These are phyloP conservation scores for Eucalyptus cloeziana DNA, from an alignment of 345 rosid genomes.

Conservation along the genomic window DNA sequence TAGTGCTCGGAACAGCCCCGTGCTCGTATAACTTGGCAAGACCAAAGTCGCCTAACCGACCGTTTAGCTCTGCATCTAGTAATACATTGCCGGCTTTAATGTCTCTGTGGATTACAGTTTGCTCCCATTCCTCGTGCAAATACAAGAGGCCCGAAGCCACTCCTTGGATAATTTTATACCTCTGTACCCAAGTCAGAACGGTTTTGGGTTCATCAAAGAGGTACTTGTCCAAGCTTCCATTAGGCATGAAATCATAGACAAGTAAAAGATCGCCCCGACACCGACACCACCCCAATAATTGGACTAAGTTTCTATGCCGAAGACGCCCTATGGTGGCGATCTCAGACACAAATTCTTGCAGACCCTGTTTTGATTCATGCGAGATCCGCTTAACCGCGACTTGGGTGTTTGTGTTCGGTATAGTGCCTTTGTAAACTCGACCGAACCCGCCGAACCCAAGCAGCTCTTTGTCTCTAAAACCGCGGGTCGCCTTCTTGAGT, in stretches of 20 bases:
- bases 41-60: conserved; percentile 83
- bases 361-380: conserved; percentile 75
- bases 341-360: conserved; percentile 75
- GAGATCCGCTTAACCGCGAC: conserved; percentile 77
- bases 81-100: conserved; percentile 82
- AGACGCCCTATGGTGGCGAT: conserved; percentile 78
- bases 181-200: conserved; percentile 63
- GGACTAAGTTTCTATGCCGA: conserved; percentile 85
- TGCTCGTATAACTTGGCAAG: conserved; percentile 81
- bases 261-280: conserved; percentile 44
- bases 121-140: conserved; percentile 93
- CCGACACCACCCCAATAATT: conserved; percentile 77
- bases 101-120: conserved; percentile 84
- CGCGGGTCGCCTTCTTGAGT: conserved; percentile 66
- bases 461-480: conserved; percentile 69
- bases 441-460: conserved; percentile 90
- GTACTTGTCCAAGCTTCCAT: conserved; percentile 86
- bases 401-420: conserved; percentile 29
- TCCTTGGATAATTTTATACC: conserved; percentile 66
- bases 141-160: conserved; percentile 82
- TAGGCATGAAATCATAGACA: conserved; percentile 85
- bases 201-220: conserved; percentile 45
- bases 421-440: conserved; percentile 66
- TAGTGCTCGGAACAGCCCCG: conserved; percentile 55
- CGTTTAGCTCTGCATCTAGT: conserved; percentile 63